phyloP scores from a whole-genome alignment of 768 basidiomycete species.

The Panaeolus cyanescens region DNA sequence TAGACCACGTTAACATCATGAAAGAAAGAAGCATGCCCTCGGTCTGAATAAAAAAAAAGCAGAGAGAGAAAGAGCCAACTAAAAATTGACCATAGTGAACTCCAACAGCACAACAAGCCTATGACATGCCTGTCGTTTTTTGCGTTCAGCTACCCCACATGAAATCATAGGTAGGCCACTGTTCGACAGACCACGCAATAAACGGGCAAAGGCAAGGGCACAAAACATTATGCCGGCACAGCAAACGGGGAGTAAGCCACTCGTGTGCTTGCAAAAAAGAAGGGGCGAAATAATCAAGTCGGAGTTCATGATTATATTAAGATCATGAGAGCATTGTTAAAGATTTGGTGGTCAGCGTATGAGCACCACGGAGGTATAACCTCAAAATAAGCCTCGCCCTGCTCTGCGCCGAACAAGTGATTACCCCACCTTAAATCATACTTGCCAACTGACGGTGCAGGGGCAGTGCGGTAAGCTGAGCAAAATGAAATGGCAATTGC shows the following conservation, averaged over 20 bases:
- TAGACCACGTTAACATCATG: not conserved
- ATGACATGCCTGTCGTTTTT: too few relatives aligned
- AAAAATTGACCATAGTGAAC: too few relatives aligned
- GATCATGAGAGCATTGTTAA: not conserved
- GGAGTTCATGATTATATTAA: not conserved
- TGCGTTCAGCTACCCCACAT: not conserved
- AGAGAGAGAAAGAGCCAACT: too few relatives aligned
- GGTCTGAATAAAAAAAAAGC: too few relatives aligned
- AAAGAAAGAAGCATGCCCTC: too few relatives aligned
- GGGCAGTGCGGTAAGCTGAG: not conserved
- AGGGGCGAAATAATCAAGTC: too few relatives aligned
- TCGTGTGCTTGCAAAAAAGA: not conserved
- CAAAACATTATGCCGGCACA: not conserved
- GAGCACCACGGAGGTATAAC: not conserved
- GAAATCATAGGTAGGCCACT: not conserved
- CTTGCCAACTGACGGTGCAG: not conserved
- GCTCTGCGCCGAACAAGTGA: not conserved
- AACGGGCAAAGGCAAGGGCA: not conserved
- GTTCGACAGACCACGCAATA: not conserved
- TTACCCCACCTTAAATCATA: constrained; percentile 2
- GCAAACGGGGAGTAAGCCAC: not conserved
- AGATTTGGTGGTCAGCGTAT: not conserved
- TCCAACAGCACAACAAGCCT: too few relatives aligned
- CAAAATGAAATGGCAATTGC: not conserved
- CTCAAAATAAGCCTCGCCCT: not conserved